Evolutionary conservation across 2,329 filamentous ascomycete species (phyloP), one percentile per base, ranked within the genome.

Genomic region (Colletotrichum sp.): DNA sequence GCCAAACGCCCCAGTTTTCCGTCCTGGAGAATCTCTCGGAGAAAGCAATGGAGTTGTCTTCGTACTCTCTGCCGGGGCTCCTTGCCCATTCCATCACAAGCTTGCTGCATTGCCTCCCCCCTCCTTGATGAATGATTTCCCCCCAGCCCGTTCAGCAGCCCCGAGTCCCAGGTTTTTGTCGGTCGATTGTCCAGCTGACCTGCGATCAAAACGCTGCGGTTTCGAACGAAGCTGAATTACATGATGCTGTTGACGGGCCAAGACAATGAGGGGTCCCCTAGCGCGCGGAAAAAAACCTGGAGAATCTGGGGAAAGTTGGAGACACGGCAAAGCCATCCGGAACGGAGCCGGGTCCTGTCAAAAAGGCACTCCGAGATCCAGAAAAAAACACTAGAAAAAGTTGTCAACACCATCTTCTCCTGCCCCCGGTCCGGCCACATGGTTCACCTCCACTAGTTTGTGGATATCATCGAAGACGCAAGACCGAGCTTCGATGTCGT

Each of bases 401-500:
- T 14, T 64, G 63, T 68, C 73, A 59, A 75, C 73, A 75, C 73
- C 73, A 73, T 65, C 73, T 75, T 64, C 43, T 73, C 57, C 36
- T 26, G 24, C 39, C 70, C 73, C 73, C 73, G 32, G 64, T 72
- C 73, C 64, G 57, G 36, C 73, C 73, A 73, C 70, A 73, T 75
- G 73, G 63, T 60, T 59, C 43, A 73, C 64, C 73, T 75, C 73
- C 73, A 75, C 73, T 75, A 75, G 70, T 75, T 73, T 75, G 73
- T 75, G 73, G 73, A 59, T 75, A 68, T 36, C 28, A 18, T 75
- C 64, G 69, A 75, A 75, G 73, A 75, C 73, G 73, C 73, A 75
- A 75, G 73, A 75, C 57, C 64, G 73, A 75, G 73, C 57, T 57
- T 59, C 63, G 73, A 75, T 75, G 73, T 75, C 73, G 73, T 48